phyloP scores from a whole-genome alignment of 2,329 filamentous ascomycete genomes.

The Cercospora janseana region DNA sequence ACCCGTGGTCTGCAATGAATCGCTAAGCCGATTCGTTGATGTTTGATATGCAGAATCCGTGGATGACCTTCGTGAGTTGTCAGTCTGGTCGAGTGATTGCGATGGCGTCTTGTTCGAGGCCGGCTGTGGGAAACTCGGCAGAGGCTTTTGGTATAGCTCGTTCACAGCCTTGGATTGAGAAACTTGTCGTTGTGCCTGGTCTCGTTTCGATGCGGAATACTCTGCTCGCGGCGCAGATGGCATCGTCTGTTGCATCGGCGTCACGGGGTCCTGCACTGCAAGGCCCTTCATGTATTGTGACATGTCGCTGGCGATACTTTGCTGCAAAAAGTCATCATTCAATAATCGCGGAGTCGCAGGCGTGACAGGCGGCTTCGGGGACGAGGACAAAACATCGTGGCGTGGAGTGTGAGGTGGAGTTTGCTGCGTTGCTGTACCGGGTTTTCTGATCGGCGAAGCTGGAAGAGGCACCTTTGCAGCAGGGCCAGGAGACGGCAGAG shows the following conservation, averaged over 20 bases:
- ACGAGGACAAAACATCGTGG: slow-evolving; percentile 33
- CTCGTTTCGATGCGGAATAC: slow-evolving; percentile 15
- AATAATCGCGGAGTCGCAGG: slow-evolving; percentile 35
- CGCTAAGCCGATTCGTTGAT: background rate
- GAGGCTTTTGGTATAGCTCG: slow-evolving; percentile 37
- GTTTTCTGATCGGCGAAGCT: slow-evolving; percentile 46
- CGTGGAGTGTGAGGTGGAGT: slow-evolving; percentile 36
- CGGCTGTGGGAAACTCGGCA: slow-evolving; percentile 34
- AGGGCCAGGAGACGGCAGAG: slow-evolving; percentile 40
- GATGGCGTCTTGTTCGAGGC: slow-evolving; percentile 5
- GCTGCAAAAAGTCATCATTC: slow-evolving; percentile 50
- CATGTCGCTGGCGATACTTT: slow-evolving; percentile 47
- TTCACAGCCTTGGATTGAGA: slow-evolving; percentile 23
- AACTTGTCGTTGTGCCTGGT: slow-evolving; percentile 14
- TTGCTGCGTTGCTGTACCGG: slow-evolving; percentile 34
- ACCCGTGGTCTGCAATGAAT: slow-evolving; percentile 9
- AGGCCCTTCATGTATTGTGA: slow-evolving; percentile 41
- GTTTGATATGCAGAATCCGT: slow-evolving; percentile 6
- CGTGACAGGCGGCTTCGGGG: slow-evolving; percentile 35
- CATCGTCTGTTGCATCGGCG: slow-evolving; percentile 23
- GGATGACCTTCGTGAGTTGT: slow-evolving; percentile 6
- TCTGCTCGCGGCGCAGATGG: slow-evolving; percentile 12
- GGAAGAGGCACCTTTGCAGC: slow-evolving; percentile 48
- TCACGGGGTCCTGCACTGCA: slow-evolving; percentile 35
- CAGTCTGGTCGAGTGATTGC: background rate